Base-by-base conservation (phyloP, 805 yeast genomes). In the Lipomyces mesembrius region DNA sequence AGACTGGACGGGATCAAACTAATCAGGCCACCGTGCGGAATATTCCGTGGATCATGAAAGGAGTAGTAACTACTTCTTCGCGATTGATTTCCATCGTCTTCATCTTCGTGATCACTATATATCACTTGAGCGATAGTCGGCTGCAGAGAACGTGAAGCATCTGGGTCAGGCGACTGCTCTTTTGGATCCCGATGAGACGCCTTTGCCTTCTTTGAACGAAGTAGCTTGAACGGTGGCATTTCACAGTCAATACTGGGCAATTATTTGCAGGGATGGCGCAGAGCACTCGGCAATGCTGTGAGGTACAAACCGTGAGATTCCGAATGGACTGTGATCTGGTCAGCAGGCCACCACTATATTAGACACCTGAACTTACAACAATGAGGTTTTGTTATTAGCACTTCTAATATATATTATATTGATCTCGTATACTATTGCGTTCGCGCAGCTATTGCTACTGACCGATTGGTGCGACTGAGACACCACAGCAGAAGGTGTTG, bases 171-270 rank as follows among this genome's bases (percentile, higher is more conserved):
- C 17, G 39, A 20, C 29, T 17, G 5, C 17, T 39, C 43, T n/a
- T 11, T 37, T 37, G 39, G 22, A 25, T 61, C 22, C 3, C 46
- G 27, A 11, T 62, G 52, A 12, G 37, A 3, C 34, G 39, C 25
- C 59, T 56, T 56, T 11, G 46, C 17, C 34, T 62, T 62, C 39
- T 62, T 62, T 22, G 58, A 52, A 17, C 66, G 66, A 22, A 63
- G 60, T n/a, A 63, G 63, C 51, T 54, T 63, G 52, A 59, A 56
- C 14, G 63, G 52, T 20, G 63, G 63, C 66, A 63, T 63, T 57
- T 22, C 55, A 52, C 49, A 17, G 22, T n/a, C 49, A 43, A 43
- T 17, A 43, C 49, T 4, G 14, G 17, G 9, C n/a, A 43, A 43
- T 17, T 39, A 39, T 12, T 12, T 35, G 14, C 43, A 9, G 17